These are phyloP conservation scores for Lactarius sanguifluus DNA, from an alignment of 768 basidiomycete genomes.

Conservation along the genomic window DNA sequence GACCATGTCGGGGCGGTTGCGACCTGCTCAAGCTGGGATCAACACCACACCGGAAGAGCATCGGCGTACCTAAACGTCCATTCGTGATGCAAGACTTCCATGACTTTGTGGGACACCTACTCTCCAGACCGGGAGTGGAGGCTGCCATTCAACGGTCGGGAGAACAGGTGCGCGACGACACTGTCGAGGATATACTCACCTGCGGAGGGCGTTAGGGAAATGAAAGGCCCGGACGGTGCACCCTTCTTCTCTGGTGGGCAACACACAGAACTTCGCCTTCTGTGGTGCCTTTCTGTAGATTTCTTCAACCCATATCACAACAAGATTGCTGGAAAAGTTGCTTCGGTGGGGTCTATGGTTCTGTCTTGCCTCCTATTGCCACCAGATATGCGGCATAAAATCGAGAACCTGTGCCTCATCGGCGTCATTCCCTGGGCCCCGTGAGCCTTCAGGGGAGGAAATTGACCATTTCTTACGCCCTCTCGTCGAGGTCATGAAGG, in stretches of 20 bases:
- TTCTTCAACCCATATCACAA: constrained; percentile 40
- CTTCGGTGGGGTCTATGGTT: constrained; percentile 35
- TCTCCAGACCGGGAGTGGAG: constrained; percentile 3
- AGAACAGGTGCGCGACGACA: neutral
- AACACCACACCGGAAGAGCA: constrained; percentile 3
- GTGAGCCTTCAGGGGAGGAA: constrained; percentile 36
- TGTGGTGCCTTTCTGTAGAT: constrained; percentile 38
- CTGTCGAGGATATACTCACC: constrained; percentile 2
- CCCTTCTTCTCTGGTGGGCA: constrained; percentile 11
- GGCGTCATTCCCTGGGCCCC: constrained; percentile 45
- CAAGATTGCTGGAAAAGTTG: constrained; percentile 35
- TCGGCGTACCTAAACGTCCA: constrained; percentile 3
- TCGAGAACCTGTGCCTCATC: constrained; percentile 43
- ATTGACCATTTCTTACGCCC: constrained; percentile 42
- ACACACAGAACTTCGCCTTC: constrained; percentile 27
- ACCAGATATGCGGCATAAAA: constrained; percentile 36
- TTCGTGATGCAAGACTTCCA: constrained; percentile 7
- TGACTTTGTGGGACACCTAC: neutral
- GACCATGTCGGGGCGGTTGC: neutral
- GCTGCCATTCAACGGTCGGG: neutral
- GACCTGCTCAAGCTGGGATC: constrained; percentile 6
- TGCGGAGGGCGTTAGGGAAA: neutral
- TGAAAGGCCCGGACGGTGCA: constrained; percentile 4
- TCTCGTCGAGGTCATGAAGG: constrained; percentile 39
- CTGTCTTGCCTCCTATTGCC: constrained; percentile 41